A percentile compares a stretch with the other conserved stretches of the same genome.
Conservation (phyloP, 176 grass and related monocot species). For the Zea luxurians region DNA sequence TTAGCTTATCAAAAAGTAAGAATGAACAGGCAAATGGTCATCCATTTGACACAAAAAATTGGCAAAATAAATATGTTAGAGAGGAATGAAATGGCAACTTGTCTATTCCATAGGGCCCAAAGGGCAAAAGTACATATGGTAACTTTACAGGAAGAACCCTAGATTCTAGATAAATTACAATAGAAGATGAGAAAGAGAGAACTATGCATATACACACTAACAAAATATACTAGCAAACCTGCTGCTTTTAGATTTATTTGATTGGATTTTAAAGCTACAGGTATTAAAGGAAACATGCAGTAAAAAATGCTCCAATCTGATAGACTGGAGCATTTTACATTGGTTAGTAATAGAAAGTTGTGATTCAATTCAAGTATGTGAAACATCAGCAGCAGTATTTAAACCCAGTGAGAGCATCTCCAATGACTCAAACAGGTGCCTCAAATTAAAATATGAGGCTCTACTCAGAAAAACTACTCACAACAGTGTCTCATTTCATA, state of each 20-base stretch:
- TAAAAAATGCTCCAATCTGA: slow-evolving; percentile 22
- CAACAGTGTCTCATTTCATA: too few species aligned
- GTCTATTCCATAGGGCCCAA: too few species aligned
- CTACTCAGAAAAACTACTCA: too few species aligned
- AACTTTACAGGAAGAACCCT: too few species aligned
- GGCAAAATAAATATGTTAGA: background rate
- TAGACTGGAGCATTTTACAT: slow-evolving; percentile 1
- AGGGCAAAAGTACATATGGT: too few species aligned
- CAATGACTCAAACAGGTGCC: too few species aligned
- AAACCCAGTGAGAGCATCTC: background rate
- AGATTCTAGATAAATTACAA: too few species aligned
- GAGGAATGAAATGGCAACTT: too few species aligned
- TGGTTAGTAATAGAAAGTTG: slow-evolving; percentile 17
- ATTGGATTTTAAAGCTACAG: slow-evolving; percentile 12
- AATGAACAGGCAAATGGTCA: slow-evolving; percentile 24
- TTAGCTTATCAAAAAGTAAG: slow-evolving; percentile 28
- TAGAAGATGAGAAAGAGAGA: too few species aligned
- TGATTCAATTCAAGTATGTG: slow-evolving; percentile 1
- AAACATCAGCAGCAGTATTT: background rate
- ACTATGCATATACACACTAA: too few species aligned
- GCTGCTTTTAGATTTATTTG: slow-evolving; percentile 1
- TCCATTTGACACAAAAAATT: slow-evolving; percentile 33
- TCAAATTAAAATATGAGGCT: too few species aligned
- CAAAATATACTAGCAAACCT: slow-evolving; percentile 2
- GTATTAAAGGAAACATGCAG: slow-evolving; percentile 17